Evolutionary conservation across 352 stramenopile genomes (phyloP).

Genomic region (Phytophthora pisi): DNA sequence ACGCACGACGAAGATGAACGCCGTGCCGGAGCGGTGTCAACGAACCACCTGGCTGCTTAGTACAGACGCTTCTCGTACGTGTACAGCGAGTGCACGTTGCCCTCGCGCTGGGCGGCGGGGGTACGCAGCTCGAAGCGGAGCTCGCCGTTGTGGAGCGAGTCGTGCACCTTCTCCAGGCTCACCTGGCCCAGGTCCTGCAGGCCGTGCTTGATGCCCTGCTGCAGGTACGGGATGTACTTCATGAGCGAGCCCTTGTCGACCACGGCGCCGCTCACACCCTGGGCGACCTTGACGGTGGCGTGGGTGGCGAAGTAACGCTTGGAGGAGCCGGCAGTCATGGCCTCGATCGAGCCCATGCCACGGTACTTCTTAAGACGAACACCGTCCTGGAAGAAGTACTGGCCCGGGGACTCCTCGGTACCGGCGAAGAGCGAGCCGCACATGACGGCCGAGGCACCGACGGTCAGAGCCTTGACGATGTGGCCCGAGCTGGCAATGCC

Average conservation of each 20-base stretch:
- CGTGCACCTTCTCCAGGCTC: conserved; percentile 91
- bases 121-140: conserved; percentile 98
- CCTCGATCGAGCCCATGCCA: conserved; percentile 99
- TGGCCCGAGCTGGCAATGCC: conserved; percentile 98
- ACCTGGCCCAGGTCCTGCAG: conserved; percentile 97
- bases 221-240: conserved; percentile 99
- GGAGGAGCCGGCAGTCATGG: conserved; percentile 97
- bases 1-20: conserved; percentile 16
- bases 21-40: conserved; percentile 25
- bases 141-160: conserved; percentile 76
- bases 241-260: conserved; percentile 99
- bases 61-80: conserved; percentile 96
- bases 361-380: conserved; percentile 99
- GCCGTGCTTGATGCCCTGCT: conserved; percentile 98
- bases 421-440: conserved; percentile 99
- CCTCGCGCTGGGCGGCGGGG: conserved; percentile 98
- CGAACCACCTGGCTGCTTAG: conserved; percentile 37
- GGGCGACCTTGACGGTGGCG: conserved; percentile 97
- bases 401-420: conserved; percentile 98
- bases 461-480: conserved; percentile 98
- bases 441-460: conserved; percentile 99
- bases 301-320: conserved; percentile 93
- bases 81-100: conserved; percentile 98
- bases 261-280: conserved; percentile 98
- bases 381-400: conserved; percentile 99